Conservation (phyloP, 805 yeast genomes). For the Saturnispora zaruensis region DNA sequence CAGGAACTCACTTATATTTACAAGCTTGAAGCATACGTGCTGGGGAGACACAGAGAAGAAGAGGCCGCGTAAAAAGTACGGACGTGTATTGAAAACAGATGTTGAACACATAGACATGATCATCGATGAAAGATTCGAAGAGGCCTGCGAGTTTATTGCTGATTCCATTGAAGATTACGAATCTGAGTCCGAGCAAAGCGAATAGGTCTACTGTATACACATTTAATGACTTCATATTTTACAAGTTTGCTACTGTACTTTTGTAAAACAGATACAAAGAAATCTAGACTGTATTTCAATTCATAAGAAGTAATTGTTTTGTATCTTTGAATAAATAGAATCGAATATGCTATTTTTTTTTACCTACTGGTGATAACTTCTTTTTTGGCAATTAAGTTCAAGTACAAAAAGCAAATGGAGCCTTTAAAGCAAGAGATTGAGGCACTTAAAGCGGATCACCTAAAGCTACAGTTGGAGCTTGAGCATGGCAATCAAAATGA, state of each 20-base stretch:
- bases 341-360: background rate
- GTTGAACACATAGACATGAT: constrained; percentile 68
- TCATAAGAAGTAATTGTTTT: background rate
- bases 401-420: background rate
- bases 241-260: background rate
- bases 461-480: background rate
- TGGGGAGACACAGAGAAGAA: constrained; percentile 56
- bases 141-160: constrained; percentile 73
- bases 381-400: background rate
- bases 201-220: background rate
- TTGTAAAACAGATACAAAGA: background rate
- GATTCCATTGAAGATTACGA: constrained; percentile 69
- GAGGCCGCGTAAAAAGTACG: constrained; percentile 83
- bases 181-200: constrained; percentile 26
- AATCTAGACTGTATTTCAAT: background rate
- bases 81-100: constrained; percentile 73
- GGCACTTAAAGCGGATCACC: background rate
- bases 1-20: constrained; percentile 74
- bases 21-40: constrained; percentile 65
- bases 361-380: background rate
- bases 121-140: constrained; percentile 74
- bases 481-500: background rate
- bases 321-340: background rate
- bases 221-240: background rate
- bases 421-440: background rate